A percentile compares a stretch with the other conserved stretches of the same genome.
Conservation (phyloP, 2,329 filamentous ascomycete species). For the Phaeosphaeria sp. region DNA sequence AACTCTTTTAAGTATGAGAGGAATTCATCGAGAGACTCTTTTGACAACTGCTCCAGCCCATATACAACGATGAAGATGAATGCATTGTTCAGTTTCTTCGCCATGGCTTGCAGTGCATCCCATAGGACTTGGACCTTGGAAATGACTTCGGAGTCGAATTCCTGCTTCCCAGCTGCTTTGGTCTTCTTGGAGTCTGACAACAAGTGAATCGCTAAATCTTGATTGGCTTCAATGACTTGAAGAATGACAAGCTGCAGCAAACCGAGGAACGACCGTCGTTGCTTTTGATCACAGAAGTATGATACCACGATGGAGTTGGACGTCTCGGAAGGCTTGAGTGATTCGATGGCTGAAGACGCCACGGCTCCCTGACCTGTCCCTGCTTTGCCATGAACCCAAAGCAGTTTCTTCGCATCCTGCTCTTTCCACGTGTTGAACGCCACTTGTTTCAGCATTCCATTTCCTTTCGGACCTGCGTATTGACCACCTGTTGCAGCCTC, state of each 20-base stretch:
- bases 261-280: slow-evolving; percentile 19
- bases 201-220: slow-evolving; percentile 26
- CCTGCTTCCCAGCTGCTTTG: slow-evolving; percentile 22
- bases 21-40: slow-evolving; percentile 25
- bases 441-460: slow-evolving; percentile 18
- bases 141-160: slow-evolving; percentile 22
- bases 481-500: slow-evolving; percentile 19
- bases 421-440: slow-evolving; percentile 22
- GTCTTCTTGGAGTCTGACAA: slow-evolving; percentile 25
- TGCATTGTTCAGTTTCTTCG: slow-evolving; percentile 8
- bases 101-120: slow-evolving; percentile 27
- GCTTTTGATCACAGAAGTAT: slow-evolving; percentile 32
- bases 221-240: slow-evolving; percentile 24
- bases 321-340: slow-evolving; percentile 8
- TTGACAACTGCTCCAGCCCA: slow-evolving; percentile 26
- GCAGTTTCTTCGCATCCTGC: slow-evolving; percentile 8
- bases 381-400: slow-evolving; percentile 34
- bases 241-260: slow-evolving; percentile 25
- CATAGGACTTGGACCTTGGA: slow-evolving; percentile 23
- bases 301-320: slow-evolving; percentile 19
- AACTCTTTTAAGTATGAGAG: slow-evolving; percentile 16
- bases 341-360: slow-evolving; percentile 27
- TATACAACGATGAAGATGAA: slow-evolving; percentile 26
- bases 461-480: slow-evolving; percentile 15
- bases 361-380: slow-evolving; percentile 27